These are phyloP conservation scores for Cyclotella kingstonii DNA, from an alignment of 108 stramenopile species.

Conservation along the genomic window DNA sequence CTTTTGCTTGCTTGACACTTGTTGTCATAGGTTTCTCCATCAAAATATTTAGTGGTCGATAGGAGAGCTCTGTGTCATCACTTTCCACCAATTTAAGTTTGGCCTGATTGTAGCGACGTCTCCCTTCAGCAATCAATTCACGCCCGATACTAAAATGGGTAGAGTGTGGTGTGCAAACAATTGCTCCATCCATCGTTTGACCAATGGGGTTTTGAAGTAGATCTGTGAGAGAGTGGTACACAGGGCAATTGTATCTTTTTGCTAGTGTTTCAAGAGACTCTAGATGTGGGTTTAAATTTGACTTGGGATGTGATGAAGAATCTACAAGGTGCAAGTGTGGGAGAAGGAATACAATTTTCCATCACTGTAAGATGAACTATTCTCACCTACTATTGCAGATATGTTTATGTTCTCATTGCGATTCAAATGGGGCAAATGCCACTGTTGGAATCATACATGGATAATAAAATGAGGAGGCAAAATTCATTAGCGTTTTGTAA, in stretches of 20 bases:
- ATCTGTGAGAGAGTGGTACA: conserved; percentile 49
- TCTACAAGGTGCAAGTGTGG: not conserved
- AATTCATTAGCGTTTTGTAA: not conserved
- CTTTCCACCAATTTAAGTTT: not conserved
- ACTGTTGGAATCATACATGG: not conserved
- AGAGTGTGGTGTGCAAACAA: conserved; percentile 67
- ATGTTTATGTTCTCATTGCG: conserved; percentile 46
- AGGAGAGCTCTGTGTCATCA: not conserved
- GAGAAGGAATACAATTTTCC: not conserved
- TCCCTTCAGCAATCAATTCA: conserved; percentile 36
- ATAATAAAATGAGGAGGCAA: not conserved
- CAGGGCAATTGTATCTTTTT: conserved; percentile 44
- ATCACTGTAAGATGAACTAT: not conserved
- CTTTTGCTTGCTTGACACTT: conserved; percentile 48
- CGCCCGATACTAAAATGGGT: conserved; percentile 56
- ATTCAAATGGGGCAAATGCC: conserved; percentile 57
- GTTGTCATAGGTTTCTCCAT: conserved; percentile 85
- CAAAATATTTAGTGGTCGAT: conserved; percentile 53
- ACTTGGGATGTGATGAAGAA: conserved; percentile 40
- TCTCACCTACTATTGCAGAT: conserved; percentile 57
- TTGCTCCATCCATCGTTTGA: conserved; percentile 53
- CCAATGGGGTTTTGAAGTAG: conserved; percentile 38
- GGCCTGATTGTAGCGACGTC: conserved; percentile 32
- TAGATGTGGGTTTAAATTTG: conserved; percentile 53
- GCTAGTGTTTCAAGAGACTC: conserved; percentile 43